Base-by-base conservation (phyloP, 345 rosid species). In the Citrus trifoliata region DNA sequence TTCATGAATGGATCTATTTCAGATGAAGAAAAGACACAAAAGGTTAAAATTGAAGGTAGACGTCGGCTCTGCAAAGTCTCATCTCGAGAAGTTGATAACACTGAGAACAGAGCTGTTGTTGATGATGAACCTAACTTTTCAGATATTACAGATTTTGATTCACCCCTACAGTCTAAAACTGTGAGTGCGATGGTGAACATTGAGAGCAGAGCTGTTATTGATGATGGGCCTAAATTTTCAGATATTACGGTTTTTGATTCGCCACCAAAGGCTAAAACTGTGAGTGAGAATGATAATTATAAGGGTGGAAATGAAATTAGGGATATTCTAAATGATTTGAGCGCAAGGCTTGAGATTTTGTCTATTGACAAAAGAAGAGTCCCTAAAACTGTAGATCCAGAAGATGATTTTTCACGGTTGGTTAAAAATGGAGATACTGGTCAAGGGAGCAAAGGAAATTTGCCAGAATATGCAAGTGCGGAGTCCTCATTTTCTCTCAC, bases 311-410 rank as follows among this genome's bases (percentile, higher is more conserved):
- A 80, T 82, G 93, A 94, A 78, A 91, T 96, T 73, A 86, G 91
- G 85, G 93, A 93, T 87, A 91, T 93, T 83, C 89, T 96, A 72
- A 87, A 86, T 76, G 92, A 89, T 64, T 82, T 96, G 85, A 94
- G 87, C 81, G 85, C 92, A 3, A 91, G 85, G 92, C 92, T 96
- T 70, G 95, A 90, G 73, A 81, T 91, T 37, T 73, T 93, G 86
- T 91, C 98, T 3, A 91, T 96, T 79, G 88, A 96, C 81, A 93
- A 85, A 84, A 89, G 76, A 75, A 73, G 70, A 78, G 79, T 35
- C 21, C 86, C 91, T 55, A 74, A 78, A 77, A 86, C 33, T 40
- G 65, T 63, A 84, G 73, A 35, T 63, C 75, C 27, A 37, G 77
- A 55, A 55, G 82, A 71, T 76, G 85, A 67, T 62, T 40, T 58